Base-by-base conservation (phyloP, 345 rosid genomes). In the Kernera saxatilis region DNA sequence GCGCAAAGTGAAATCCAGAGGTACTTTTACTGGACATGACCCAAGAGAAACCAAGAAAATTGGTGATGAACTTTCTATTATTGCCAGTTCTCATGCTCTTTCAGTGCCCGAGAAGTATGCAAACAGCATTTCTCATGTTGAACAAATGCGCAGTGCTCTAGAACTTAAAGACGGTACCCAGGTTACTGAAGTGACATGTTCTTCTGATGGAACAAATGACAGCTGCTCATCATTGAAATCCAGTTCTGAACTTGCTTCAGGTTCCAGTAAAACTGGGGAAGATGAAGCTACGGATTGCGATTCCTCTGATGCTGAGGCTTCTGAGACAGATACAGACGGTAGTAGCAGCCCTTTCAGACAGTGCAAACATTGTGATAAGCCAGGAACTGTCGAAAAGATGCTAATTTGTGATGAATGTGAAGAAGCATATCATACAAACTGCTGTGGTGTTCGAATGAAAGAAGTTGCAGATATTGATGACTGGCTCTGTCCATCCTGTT, bases 371-470 rank as follows among this genome's bases (percentile, higher is more conserved):
- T 95, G 98, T 83, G 79, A 79, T 53, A 81, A 14, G 66, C 53
- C 64, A 30, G 97, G 72, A 67, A 65, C 80, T 48, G 23, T 82
- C 1, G 63, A 46, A 56, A 74, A 84, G 74, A 87, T 95, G 93
- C 71, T 95, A 63, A 79, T 92, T 48, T 95, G 99, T 79, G 98
- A 92, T 84, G 60, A 78, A 53, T 95, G 99, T 80, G 92, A 92
- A 77, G 89, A 74, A 39, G 85, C 92, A 48, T 90, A 85, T 86
- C 98, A 95, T 77, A 33, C 90, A 71, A 67, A 82, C 54, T 95
- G 99, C 79, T 84, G 87, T 61, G 81, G 70, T 79, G 86, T 86
- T 35, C 86, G 68, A 36, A 39, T 80, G 69, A 91, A 81, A 70
- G 75, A 70, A 41, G 64, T 81, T 71, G 85, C 86, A 4, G 54